A percentile compares a stretch with the other conserved stretches of the same genome.
Evolutionary conservation across 257 asterid species (phyloP).

Genomic region (Fraxinus cuspidata): DNA sequence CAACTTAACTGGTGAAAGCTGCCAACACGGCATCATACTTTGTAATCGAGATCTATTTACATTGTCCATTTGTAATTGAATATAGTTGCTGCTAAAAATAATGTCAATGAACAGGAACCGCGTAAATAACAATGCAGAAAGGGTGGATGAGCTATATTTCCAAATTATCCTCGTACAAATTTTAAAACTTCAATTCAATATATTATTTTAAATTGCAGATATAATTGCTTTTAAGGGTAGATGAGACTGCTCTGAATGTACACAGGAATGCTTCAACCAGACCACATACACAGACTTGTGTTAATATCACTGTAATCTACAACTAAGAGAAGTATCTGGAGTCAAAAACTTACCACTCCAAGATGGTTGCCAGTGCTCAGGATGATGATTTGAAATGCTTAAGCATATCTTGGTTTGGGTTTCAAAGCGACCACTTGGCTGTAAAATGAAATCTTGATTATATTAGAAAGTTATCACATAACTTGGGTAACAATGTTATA

Average conservation of each 20-base stretch:
- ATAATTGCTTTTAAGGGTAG: not conserved
- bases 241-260: not conserved
- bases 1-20: not conserved
- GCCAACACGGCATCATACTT: not conserved
- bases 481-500: not conserved
- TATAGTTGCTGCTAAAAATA: not conserved
- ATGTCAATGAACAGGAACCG: not conserved
- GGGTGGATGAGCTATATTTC: not conserved
- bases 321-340: not conserved
- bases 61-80: not conserved
- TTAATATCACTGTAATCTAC: not conserved
- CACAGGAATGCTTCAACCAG: not conserved
- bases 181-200: not conserved
- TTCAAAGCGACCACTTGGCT: constrained; percentile 97
- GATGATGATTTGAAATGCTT: constrained; percentile 97
- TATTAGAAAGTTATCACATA: constrained; percentile 11
- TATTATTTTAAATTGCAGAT: not conserved
- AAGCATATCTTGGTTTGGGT: constrained; percentile 95
- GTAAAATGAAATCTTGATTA: constrained; percentile 25
- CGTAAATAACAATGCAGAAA: not conserved
- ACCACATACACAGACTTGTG: not conserved
- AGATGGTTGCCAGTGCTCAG: constrained; percentile 99
- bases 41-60: not conserved
- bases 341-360: constrained; percentile 74
- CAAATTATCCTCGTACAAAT: not conserved